A percentile compares a stretch with the other conserved stretches of the same genome.
Conservation (phyloP, 2,329 filamentous ascomycete species). For the Fusarium chuoi region DNA sequence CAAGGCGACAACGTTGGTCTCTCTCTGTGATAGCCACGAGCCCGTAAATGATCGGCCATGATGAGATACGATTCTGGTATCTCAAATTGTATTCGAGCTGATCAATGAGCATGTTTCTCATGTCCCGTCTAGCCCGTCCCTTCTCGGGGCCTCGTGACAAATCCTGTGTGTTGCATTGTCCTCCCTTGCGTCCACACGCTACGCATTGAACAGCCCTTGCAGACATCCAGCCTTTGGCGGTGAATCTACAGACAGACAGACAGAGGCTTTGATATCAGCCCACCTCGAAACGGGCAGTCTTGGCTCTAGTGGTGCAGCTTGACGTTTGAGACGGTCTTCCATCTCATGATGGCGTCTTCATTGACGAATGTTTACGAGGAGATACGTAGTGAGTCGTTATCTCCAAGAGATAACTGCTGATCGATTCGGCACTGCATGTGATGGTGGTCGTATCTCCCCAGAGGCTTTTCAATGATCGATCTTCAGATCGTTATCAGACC, state of each 20-base stretch:
- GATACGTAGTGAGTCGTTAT: not conserved
- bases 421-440: slow-evolving; percentile 28
- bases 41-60: not conserved
- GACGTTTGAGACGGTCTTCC: slow-evolving; percentile 23
- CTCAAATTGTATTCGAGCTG: not conserved
- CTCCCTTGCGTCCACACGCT: slow-evolving; percentile 38
- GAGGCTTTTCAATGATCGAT: slow-evolving; percentile 20
- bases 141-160: slow-evolving; percentile 24
- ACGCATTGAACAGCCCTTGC: slow-evolving; percentile 19
- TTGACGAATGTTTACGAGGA: not conserved
- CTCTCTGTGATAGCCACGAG: slow-evolving; percentile 1
- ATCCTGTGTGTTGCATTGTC: slow-evolving; percentile 26
- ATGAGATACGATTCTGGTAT: slow-evolving; percentile 7
- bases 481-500: slow-evolving; percentile 35
- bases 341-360: slow-evolving; percentile 14
- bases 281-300: slow-evolving; percentile 26
- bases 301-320: slow-evolving; percentile 5
- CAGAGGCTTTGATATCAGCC: slow-evolving; percentile 24
- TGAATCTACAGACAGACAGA: slow-evolving; percentile 37
- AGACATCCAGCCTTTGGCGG: slow-evolving; percentile 34
- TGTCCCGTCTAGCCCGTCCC: not conserved
- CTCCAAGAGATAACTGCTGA: not conserved
- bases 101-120: not conserved
- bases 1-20: slow-evolving; percentile 37
- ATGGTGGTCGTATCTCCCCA: slow-evolving; percentile 21